Conservation (phyloP, 2,329 filamentous ascomycete genomes). For the Apiospora hydei region DNA sequence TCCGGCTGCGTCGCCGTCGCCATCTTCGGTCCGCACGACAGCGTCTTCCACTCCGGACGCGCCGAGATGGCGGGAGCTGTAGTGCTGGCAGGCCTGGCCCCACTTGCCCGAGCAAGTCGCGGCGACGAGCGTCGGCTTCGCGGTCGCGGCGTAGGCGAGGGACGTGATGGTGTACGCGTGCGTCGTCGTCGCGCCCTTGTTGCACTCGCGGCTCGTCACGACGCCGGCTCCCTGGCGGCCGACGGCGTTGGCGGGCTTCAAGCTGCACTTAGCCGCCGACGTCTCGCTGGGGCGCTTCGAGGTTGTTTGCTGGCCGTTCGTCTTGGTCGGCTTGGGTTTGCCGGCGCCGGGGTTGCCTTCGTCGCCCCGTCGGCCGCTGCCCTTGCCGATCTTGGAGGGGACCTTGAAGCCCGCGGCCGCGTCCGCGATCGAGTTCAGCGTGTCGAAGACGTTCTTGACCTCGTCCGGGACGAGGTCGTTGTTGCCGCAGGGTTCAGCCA, state of each 20-base stretch:
- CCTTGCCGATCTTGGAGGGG: conserved; percentile 29
- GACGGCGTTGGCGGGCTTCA: background rate
- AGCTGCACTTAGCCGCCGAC: too few relatives aligned
- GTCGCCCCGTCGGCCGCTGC: conserved; percentile 32
- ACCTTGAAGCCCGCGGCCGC: conserved; percentile 31
- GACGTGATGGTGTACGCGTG: conserved; percentile 32
- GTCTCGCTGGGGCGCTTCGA: background rate
- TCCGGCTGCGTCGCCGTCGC: background rate
- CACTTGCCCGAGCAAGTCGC: conserved; percentile 27
- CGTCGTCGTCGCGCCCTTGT: conserved; percentile 27
- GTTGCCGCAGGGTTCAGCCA: conserved; percentile 32
- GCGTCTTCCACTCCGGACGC: conserved; percentile 24
- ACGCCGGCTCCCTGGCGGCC: background rate
- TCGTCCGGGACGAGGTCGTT: conserved; percentile 33
- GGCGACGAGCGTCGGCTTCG: conserved; percentile 24
- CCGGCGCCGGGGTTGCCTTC: conserved; percentile 28
- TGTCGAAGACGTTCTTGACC: conserved; percentile 32
- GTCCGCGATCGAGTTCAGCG: conserved; percentile 29
- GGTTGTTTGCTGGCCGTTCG: background rate
- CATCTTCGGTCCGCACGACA: conserved; percentile 23
- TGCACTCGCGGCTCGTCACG: conserved; percentile 24
- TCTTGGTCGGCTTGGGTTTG: background rate
- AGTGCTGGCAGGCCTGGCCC: conserved; percentile 37
- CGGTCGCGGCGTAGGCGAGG: conserved; percentile 26
- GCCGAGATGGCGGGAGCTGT: conserved; percentile 33